phyloP scores from a whole-genome alignment of 192 early-diverging fungal species.

The Coemansia reversa region DNA sequence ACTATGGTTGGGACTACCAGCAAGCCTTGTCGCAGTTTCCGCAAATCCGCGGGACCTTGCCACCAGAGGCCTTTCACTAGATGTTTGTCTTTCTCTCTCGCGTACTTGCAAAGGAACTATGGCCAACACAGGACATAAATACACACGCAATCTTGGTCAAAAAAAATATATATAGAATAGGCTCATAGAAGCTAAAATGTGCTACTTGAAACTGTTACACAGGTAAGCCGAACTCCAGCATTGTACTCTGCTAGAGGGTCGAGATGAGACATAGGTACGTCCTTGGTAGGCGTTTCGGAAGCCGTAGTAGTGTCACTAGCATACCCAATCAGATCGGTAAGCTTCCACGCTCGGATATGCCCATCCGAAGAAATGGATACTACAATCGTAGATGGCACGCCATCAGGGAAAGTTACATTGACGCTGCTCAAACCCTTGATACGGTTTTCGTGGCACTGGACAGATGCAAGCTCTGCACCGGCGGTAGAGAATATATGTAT shows the following conservation, averaged over 20 bases:
- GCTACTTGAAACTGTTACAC: conserved; percentile 37
- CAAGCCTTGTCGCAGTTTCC: conserved; percentile 43
- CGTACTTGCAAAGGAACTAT: background rate
- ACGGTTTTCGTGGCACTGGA: conserved; percentile 37
- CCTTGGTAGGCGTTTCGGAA: background rate
- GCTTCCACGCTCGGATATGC: conserved; percentile 66
- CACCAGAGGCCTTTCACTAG: conserved; percentile 45
- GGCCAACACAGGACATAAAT: background rate
- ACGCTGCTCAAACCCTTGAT: conserved; percentile 37
- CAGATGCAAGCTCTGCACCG: conserved; percentile 39
- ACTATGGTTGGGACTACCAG: conserved; percentile 51
- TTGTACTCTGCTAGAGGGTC: conserved; percentile 58
- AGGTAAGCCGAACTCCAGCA: conserved; percentile 62
- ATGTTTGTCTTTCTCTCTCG: background rate
- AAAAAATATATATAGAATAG: background rate
- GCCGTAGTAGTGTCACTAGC: background rate
- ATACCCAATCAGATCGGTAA: conserved; percentile 54
- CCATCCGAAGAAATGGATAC: conserved; percentile 73
- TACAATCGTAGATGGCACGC: conserved; percentile 41
- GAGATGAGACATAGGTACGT: conserved; percentile 9
- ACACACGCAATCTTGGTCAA: background rate
- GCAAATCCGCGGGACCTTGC: conserved; percentile 36
- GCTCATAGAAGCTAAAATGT: conserved; percentile 11
- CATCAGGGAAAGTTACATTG: conserved; percentile 40
- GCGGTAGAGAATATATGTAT: conserved; percentile 38